Conservation (phyloP, 2,329 filamentous ascomycete genomes). For the Hirsutella minnesotensis region DNA sequence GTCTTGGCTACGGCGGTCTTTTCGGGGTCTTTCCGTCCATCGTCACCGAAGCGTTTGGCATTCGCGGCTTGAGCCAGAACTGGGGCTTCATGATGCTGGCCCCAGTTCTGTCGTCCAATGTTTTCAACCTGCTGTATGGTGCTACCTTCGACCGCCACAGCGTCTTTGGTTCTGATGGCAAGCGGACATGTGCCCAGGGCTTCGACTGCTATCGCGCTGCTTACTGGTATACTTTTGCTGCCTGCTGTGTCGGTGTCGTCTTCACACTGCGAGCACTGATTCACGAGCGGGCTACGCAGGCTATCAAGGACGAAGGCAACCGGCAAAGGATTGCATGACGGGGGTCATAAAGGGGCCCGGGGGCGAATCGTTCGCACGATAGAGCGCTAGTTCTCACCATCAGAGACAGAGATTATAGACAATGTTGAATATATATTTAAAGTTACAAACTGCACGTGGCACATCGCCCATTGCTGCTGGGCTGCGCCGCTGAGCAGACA, state of each 20-base stretch:
- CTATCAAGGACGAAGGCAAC: conserved; percentile 24
- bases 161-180: conserved; percentile 52
- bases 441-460: too few species aligned
- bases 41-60: conserved; percentile 80
- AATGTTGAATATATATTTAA: too few species aligned
- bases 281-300: conserved; percentile 34
- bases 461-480: too few species aligned
- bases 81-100: conserved; percentile 93
- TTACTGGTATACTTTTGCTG: conserved; percentile 66
- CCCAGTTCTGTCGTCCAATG: conserved; percentile 75
- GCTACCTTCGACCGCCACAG: conserved; percentile 73
- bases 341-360: too few species aligned
- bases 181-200: conserved; percentile 65
- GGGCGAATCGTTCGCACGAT: too few species aligned
- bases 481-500: too few species aligned
- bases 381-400: too few species aligned
- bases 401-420: too few species aligned
- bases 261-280: conserved; percentile 62
- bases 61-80: conserved; percentile 81
- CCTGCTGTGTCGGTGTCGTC: conserved; percentile 55
- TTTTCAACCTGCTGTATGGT: conserved; percentile 91
- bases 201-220: conserved; percentile 69
- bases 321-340: too few species aligned
- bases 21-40: conserved; percentile 92
- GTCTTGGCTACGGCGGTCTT: conserved; percentile 82